phyloP scores from a whole-genome alignment of 2,329 filamentous ascomycete genomes.

The Xylariaceae sp. region DNA sequence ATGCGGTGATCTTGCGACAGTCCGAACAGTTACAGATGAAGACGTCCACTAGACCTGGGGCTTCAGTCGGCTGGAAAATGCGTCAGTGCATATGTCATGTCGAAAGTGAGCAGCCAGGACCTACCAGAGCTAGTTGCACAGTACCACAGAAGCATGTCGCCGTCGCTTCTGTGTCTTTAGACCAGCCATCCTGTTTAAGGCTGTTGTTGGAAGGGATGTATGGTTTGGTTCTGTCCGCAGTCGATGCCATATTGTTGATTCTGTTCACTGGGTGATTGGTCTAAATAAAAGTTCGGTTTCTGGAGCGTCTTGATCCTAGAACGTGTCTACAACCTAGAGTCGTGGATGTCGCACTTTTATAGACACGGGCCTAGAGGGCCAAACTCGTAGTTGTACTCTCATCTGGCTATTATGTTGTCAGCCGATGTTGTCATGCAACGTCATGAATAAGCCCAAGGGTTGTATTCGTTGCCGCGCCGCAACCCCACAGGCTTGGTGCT shows the following conservation, averaged over 20 bases:
- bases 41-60: conserved; percentile 52
- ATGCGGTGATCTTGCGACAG: conserved; percentile 68
- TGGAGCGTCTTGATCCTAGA: background rate
- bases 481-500: too few relatives aligned
- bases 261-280: background rate
- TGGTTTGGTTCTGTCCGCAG: conserved; percentile 26
- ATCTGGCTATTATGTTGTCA: background rate
- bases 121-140: conserved; percentile 61
- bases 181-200: conserved; percentile 51
- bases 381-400: background rate
- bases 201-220: conserved; percentile 47
- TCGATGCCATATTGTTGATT: conserved; percentile 13
- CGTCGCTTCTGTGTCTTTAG: conserved; percentile 55
- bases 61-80: conserved; percentile 50
- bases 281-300: background rate
- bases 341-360: background rate
- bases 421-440: background rate
- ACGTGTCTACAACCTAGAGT: background rate
- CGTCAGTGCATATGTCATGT: conserved; percentile 6
- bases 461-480: too few relatives aligned
- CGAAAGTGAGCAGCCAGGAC: conserved; percentile 29
- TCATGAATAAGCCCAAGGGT: background rate
- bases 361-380: background rate
- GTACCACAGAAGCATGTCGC: conserved; percentile 65
- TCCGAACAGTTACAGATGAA: conserved; percentile 68